These are phyloP conservation scores for Neoscytalidium dimidiatum DNA, from an alignment of 2,329 filamentous ascomycete genomes.

Conservation along the genomic window DNA sequence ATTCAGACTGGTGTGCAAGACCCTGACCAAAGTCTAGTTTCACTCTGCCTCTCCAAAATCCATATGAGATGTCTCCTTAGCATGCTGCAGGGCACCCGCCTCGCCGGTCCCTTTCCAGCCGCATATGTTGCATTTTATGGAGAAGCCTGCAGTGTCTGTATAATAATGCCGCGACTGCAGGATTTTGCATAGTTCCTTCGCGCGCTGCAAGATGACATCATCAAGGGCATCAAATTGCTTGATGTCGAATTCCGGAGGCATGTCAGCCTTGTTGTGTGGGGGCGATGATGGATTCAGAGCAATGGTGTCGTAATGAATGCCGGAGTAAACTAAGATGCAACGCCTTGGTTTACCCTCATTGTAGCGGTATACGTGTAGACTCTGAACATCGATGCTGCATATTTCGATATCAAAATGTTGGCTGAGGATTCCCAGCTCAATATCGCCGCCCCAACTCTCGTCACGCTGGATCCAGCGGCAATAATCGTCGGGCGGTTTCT, in stretches of 20 bases:
- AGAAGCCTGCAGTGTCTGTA: slow-evolving; percentile 81
- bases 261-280: slow-evolving; percentile 57
- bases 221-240: slow-evolving; percentile 68
- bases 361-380: slow-evolving; percentile 69
- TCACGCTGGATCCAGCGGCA: slow-evolving; percentile 78
- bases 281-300: slow-evolving; percentile 65
- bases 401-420: slow-evolving; percentile 85
- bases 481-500: slow-evolving; percentile 70
- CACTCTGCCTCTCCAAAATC: slow-evolving; percentile 53
- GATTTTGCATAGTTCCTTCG: slow-evolving; percentile 55
- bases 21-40: background rate
- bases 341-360: slow-evolving; percentile 71
- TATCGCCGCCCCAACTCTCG: slow-evolving; percentile 87
- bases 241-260: slow-evolving; percentile 75
- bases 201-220: slow-evolving; percentile 58
- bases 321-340: slow-evolving; percentile 84
- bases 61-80: slow-evolving; percentile 60
- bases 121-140: slow-evolving; percentile 75
- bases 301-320: slow-evolving; percentile 91
- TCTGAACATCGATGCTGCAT: slow-evolving; percentile 77
- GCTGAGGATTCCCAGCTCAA: slow-evolving; percentile 83
- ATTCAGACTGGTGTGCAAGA: background rate
- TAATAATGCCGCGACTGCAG: slow-evolving; percentile 78
- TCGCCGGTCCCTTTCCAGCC: slow-evolving; percentile 69
- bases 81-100: slow-evolving; percentile 63